phyloP scores from a whole-genome alignment of 164 flowering plant genomes.

The Buxus sempervirens region DNA sequence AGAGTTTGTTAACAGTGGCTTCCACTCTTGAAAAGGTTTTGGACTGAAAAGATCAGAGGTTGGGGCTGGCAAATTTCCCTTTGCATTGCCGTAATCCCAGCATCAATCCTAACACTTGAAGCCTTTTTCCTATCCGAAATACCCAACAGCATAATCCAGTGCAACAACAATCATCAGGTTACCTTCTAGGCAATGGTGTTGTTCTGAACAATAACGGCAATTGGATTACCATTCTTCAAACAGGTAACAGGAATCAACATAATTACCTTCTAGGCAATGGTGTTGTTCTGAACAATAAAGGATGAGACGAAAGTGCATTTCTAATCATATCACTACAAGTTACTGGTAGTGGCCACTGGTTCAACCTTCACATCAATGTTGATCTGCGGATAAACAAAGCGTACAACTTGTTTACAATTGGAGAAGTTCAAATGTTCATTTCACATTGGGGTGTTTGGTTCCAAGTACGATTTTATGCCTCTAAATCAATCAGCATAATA shows the following conservation, averaged over 20 bases:
- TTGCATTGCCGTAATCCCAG: conserved; percentile 43
- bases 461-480: conserved; percentile 32
- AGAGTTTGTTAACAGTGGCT: conserved; percentile 61
- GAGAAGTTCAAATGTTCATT: conserved; percentile 38
- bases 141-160: conserved; percentile 46
- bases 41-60: conserved; percentile 44
- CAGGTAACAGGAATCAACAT: conserved; percentile 47
- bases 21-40: conserved; percentile 46
- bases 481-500: conserved; percentile 31
- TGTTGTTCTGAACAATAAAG: conserved; percentile 35
- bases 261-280: conserved; percentile 40
- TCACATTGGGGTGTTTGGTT: conserved; percentile 32
- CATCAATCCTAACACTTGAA: conserved; percentile 31
- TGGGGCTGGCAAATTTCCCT: conserved; percentile 53
- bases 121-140: conserved; percentile 47
- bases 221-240: conserved; percentile 40
- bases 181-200: conserved; percentile 26
- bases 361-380: conserved; percentile 39
- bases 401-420: conserved; percentile 28
- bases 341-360: conserved; percentile 17
- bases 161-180: conserved; percentile 11
- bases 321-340: conserved; percentile 29
- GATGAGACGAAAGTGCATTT: conserved; percentile 33
- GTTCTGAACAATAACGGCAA: conserved; percentile 35
- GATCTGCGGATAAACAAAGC: conserved; percentile 31